Evolutionary conservation across 139 green algal genomes (phyloP), one percentile per base, ranked within the genome.

Genomic region (Marvania coccoides): DNA sequence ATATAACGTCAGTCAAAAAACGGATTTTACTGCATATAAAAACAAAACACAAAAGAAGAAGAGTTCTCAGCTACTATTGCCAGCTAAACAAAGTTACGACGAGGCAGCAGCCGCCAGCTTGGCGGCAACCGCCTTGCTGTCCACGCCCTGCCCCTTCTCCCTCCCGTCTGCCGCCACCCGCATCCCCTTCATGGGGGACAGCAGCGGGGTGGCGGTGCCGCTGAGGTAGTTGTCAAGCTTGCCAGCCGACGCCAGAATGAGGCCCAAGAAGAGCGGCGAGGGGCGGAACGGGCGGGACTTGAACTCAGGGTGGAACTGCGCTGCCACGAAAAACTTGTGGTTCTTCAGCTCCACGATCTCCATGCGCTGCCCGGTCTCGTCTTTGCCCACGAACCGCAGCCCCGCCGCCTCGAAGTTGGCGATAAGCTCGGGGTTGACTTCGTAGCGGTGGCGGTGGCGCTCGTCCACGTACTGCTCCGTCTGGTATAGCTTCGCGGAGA

Each of bases 351-450:
- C 94, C 36, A 96, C 58, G 64, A 99, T 96, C 84, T 98, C 94
- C 94, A 98, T 99, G 58, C 94, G 86, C 57, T 83, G 73, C 2
- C 85, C 87, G 5, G 87, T 93, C 67, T 96, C 90, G 75, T 98
- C 93, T 31, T 87, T 84, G 33, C 90, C 90, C 58, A 98, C 93
- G 80, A 98, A 98, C 7, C 71, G 61, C 63, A 94, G 64, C 7
- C 94, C 94, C 3, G 66, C 71, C 35, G 73, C 83, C 76, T 98
- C 94, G 29, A 99, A 65, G 55, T 83, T 34, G 4, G 81, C 46
- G n/a, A 98, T 87, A 73, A 95, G 71, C 47, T 92, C 80, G 3
- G 94, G 94, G 65, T 99, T 99, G 48, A 98, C 93, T 76, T 96
- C 90, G 54, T 96, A 96, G 39, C 94, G 85, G 79, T 99, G 94